Conservation (phyloP, 305 asterid genomes). For the Salvia sclarea region DNA sequence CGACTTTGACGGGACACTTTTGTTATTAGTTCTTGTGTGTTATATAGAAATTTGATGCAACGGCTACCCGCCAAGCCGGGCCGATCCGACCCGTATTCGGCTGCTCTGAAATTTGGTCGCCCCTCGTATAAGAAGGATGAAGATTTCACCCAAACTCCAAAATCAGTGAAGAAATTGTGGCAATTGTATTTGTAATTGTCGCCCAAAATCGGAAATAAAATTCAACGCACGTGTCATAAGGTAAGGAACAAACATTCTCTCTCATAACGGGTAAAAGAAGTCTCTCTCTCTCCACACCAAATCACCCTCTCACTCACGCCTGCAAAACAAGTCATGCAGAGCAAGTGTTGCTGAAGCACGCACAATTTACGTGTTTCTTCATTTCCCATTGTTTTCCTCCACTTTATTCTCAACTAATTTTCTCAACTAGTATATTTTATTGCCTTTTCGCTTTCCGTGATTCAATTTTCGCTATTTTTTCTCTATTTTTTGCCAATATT, state of each 20-base stretch:
- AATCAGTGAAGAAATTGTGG: too few relatives aligned
- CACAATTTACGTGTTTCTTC: conserved; percentile 25
- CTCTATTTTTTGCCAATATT: conserved; percentile 2
- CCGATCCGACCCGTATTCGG: too few relatives aligned
- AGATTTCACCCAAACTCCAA: neutral
- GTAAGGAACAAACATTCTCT: neutral
- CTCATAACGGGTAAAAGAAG: neutral
- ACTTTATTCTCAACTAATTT: neutral
- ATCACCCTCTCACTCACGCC: neutral
- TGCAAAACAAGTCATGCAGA: conserved; percentile 37
- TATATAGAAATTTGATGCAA: too few relatives aligned
- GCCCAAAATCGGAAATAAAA: neutral
- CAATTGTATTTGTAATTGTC: neutral
- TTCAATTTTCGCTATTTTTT: neutral
- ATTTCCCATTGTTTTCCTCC: conserved; percentile 13
- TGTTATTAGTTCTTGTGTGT: too few relatives aligned
- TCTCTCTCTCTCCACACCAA: neutral
- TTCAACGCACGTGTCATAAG: neutral
- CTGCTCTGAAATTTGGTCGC: too few relatives aligned
- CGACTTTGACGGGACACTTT: too few relatives aligned
- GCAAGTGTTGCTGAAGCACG: conserved; percentile 36
- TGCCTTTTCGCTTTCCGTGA: neutral
- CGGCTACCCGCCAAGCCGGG: too few relatives aligned
- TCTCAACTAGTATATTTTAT: neutral
- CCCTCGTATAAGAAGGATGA: too few relatives aligned